Conservation (phyloP, 257 asterid species). For the Gynochthodes officinalis region DNA sequence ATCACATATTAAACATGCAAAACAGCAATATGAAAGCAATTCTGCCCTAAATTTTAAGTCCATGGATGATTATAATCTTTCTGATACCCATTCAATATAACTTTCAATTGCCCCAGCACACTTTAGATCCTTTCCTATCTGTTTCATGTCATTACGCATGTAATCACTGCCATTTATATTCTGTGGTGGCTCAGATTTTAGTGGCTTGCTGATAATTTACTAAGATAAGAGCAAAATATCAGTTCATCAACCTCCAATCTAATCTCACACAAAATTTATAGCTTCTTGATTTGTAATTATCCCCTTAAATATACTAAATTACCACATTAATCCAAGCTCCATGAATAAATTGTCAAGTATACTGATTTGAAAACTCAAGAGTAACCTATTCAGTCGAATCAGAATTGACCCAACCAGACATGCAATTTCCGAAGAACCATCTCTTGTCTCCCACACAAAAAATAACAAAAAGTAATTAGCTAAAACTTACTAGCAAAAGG, state of each 20-base stretch:
- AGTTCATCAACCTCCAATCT: conserved; percentile 7
- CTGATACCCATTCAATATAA: background rate
- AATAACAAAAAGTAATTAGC: background rate
- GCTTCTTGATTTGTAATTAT: background rate
- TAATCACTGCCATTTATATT: background rate
- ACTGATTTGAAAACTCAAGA: background rate
- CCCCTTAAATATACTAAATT: background rate
- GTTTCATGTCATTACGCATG: background rate
- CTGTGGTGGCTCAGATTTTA: background rate
- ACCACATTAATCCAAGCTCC: background rate
- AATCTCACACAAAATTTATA: background rate
- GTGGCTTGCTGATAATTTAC: background rate
- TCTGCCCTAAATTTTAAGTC: background rate
- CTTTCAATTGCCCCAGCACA: conserved; percentile 2
- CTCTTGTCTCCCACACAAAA: background rate
- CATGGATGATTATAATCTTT: background rate
- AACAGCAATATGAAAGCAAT: background rate
- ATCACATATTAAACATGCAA: background rate
- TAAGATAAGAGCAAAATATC: background rate
- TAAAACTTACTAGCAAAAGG: background rate
- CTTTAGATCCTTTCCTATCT: background rate
- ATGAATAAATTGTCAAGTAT: background rate
- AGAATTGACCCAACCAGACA: background rate
- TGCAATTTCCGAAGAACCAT: background rate
- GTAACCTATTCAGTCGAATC: background rate